These are phyloP conservation scores for Fusarium multiceps DNA, from an alignment of 2,329 filamentous ascomycete genomes.

Conservation along the genomic window DNA sequence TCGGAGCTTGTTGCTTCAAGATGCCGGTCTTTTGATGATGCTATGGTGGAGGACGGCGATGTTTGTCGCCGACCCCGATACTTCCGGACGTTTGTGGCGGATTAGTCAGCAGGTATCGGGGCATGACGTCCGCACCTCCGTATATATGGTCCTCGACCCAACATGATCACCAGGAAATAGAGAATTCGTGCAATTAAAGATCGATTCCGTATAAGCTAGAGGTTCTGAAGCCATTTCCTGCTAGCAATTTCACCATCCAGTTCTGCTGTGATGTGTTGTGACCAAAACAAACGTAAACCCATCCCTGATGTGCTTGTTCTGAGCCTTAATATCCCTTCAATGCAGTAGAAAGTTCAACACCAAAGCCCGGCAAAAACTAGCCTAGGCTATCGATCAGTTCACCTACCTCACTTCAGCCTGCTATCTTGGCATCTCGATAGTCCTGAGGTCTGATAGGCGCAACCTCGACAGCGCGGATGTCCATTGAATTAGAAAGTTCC, in stretches of 20 bases:
- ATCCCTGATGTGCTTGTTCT: not conserved
- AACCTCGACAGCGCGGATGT: not conserved
- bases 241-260: not conserved
- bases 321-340: not conserved
- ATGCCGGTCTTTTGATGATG: constrained; percentile 30
- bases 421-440: rapidly evolving
- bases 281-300: not conserved
- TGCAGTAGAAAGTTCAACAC: not conserved
- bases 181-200: not conserved
- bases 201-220: not conserved
- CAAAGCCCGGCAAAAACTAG: no score
- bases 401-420: rapidly evolving
- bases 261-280: not conserved
- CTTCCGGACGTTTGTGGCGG: constrained; percentile 4
- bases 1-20: constrained; percentile 37
- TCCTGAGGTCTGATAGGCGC: not conserved
- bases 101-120: constrained; percentile 41
- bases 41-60: constrained; percentile 43
- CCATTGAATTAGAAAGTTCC: rapidly evolving
- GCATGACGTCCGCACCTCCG: constrained; percentile 12
- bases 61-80: constrained; percentile 49
- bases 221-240: not conserved
- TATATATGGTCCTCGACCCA: not conserved
- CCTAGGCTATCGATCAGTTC: not conserved
- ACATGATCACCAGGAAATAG: no score